Evolutionary conservation across 352 stramenopile genomes (phyloP), one percentile per base, ranked within the genome.

Genomic region (Aphanomyces invadans): DNA sequence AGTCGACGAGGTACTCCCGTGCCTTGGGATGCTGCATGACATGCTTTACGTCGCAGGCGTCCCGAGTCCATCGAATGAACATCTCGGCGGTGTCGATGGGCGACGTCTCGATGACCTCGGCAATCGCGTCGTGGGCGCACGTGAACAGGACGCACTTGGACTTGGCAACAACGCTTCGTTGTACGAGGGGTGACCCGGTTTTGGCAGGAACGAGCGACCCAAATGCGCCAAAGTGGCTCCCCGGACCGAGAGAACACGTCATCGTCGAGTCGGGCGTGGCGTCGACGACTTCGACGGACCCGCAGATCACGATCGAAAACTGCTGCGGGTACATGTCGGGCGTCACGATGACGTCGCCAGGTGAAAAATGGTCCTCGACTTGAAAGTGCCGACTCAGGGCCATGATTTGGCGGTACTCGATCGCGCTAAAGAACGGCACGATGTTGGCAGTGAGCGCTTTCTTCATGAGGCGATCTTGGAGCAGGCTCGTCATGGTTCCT

Each of bases 51-150:
- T 90, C 80, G 31, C 80, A 89, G 1, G 74, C 69, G 45, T 89
- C 79, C 5, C 83, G 81, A 52, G 84, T 85, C 83, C 83, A 92
- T 3, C 81, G 78, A 32, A 92, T 89, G 53, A 87, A 86, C 31
- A 82, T 82, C 21, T 85, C 80, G 1, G 81, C 83, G 1, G 74
- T 75, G 38, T 78, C 79, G 10, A 81, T 62, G 3, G 83, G 81
- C 32, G 70, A 90, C 49, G 88, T 78, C 9, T 70, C 57, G 28
- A 92, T 80, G 17, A 90, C 68, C 38, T 86, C 54, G 1, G 62
- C 39, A n/a, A 88, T 17, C 25, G 71, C 77, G 17, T 70, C 71
- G 33, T 79, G 84, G 3, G 71, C 29, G 26, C 83, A 92, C 26
- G 68, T 81, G 46, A 92, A 61, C 10, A 87, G 52, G 25, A 92